phyloP scores from a whole-genome alignment of 495 filamentous ascomycete genomes.

The Aspergillus diversus region DNA sequence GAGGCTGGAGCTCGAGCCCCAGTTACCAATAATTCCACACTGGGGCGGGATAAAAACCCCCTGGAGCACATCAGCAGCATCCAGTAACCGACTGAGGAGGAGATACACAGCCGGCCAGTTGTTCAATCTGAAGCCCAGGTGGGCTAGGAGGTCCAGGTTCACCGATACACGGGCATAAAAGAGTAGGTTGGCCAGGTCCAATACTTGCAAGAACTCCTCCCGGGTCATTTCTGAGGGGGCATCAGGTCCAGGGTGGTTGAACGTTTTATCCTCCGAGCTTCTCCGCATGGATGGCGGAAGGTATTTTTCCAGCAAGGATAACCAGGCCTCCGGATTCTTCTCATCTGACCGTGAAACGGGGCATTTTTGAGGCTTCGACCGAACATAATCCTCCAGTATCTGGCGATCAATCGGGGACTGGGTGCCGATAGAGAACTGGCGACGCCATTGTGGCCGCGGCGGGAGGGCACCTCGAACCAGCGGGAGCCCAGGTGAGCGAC shows the following conservation, averaged over 20 bases:
- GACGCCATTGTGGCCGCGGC: constrained; percentile 29
- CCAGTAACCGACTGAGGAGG: constrained; percentile 45
- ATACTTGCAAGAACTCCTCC: constrained; percentile 24
- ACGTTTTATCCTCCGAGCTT: constrained; percentile 15
- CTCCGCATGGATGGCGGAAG: constrained; percentile 41
- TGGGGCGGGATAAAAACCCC: constrained; percentile 19
- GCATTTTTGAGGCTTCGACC: constrained; percentile 14
- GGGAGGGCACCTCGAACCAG: constrained; percentile 15
- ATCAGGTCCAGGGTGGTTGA: constrained; percentile 8
- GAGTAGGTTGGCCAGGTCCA: constrained; percentile 33
- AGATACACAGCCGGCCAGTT: constrained; percentile 49
- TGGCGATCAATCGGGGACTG: constrained; percentile 14
- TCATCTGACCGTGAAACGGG: constrained; percentile 19
- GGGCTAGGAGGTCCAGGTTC: constrained; percentile 40
- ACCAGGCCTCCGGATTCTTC: constrained; percentile 41
- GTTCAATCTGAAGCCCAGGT: constrained; percentile 47
- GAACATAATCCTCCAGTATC: constrained; percentile 8
- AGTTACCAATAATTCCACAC: constrained; percentile 30
- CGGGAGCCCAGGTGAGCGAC: constrained; percentile 7
- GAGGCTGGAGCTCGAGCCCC: constrained; percentile 21
- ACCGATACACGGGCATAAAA: constrained; percentile 30
- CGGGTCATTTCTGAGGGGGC: constrained; percentile 21
- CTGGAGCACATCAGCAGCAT: constrained; percentile 31
- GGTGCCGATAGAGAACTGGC: constrained; percentile 24
- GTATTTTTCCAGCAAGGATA: constrained; percentile 46